Conservation (phyloP, 1,284 basidiomycete species). For the Malassezia sp. region DNA sequence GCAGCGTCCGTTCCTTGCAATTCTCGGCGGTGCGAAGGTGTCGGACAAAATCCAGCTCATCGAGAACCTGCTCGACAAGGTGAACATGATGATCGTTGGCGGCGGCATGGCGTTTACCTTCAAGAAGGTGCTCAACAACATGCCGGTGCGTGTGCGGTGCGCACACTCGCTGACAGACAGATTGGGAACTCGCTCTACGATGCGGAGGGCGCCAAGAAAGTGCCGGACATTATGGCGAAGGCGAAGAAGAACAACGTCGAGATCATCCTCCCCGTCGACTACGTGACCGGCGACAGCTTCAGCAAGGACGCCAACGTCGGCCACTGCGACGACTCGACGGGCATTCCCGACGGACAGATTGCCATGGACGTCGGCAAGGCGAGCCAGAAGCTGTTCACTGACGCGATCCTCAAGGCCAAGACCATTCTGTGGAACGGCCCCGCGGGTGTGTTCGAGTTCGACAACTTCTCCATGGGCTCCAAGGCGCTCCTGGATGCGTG, state of each 20-base stretch:
- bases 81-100: conserved; percentile 88
- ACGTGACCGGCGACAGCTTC: conserved; percentile 87
- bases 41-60: conserved; percentile 98
- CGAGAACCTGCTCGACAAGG: conserved; percentile 98
- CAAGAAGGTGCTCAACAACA: conserved; percentile 80
- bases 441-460: conserved; percentile 94
- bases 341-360: conserved; percentile 86
- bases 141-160: no score
- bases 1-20: conserved; percentile 90
- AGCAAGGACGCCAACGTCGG: conserved; percentile 76
- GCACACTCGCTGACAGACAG: no score
- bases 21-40: conserved; percentile 96
- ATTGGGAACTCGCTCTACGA: conserved; percentile 95
- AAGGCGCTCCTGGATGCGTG: conserved; percentile 72
- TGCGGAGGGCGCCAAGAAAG: conserved; percentile 76
- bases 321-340: conserved; percentile 58
- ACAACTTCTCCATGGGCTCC: conserved; percentile 76
- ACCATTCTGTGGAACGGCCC: conserved; percentile 98
- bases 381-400: conserved; percentile 65
- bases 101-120: conserved; percentile 99
- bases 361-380: conserved; percentile 62
- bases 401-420: conserved; percentile 75
- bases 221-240: conserved; percentile 72
- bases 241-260: conserved; percentile 88
- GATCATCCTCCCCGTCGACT: conserved; percentile 90